These are phyloP conservation scores for Canavalia gladiata DNA, from an alignment of 306 rosid species.

Conservation along the genomic window DNA sequence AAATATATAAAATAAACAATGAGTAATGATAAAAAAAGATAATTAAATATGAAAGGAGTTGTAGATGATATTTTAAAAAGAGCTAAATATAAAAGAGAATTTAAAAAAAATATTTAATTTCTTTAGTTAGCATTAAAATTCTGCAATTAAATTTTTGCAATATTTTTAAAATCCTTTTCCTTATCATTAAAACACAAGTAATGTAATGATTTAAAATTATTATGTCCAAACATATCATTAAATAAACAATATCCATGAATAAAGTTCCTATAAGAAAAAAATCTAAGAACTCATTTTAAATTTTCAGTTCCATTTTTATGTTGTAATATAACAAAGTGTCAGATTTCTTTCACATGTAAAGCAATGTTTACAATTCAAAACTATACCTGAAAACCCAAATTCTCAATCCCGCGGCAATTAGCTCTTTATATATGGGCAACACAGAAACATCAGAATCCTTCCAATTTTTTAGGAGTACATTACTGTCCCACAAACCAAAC, in stretches of 20 bases:
- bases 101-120: no score
- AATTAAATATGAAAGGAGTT: no score
- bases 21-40: no score
- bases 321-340: background rate
- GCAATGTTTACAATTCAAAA: background rate
- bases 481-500: conserved; percentile 58
- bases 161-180: no score
- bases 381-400: conserved; percentile 92
- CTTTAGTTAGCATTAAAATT: no score
- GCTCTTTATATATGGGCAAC: conserved; percentile 79
- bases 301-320: background rate
- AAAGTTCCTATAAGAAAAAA: background rate
- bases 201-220: no score
- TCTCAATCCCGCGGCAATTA: conserved; percentile 76
- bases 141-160: no score
- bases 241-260: background rate
- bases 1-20: no score
- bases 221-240: no score
- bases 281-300: background rate
- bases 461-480: conserved; percentile 69
- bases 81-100: no score
- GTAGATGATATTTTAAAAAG: no score
- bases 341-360: background rate
- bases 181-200: no score
- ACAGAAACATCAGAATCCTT: conserved; percentile 72